Conservation (phyloP, 2,329 filamentous ascomycete species). For the Colletotrichum filicis region DNA sequence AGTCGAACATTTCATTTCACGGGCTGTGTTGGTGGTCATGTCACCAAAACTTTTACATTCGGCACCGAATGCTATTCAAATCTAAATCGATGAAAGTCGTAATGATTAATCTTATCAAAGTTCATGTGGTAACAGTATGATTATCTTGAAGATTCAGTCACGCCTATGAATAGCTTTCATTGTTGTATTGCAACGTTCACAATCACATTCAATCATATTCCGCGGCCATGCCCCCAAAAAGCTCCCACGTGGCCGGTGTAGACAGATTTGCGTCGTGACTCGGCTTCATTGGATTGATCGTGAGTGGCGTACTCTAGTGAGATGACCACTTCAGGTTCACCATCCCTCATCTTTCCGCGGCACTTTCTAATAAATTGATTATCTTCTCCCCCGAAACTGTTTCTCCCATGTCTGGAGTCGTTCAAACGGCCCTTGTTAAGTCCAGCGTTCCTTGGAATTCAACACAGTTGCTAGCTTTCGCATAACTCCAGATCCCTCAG, state of each 20-base stretch:
- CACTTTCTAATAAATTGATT: background rate
- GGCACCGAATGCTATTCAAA: too few species aligned
- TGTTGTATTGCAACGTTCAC: too few species aligned
- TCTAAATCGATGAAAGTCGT: background rate
- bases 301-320: background rate
- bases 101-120: background rate
- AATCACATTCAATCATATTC: background rate
- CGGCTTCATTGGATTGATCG: background rate
- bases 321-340: background rate
- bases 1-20: too few species aligned
- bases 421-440: background rate
- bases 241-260: background rate
- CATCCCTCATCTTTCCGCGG: background rate
- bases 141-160: too few species aligned
- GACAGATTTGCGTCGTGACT: background rate
- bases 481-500: background rate
- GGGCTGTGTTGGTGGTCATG: too few species aligned
- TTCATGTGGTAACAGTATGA: too few species aligned
- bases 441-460: background rate
- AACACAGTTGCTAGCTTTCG: background rate
- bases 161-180: too few species aligned
- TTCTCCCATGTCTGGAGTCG: background rate
- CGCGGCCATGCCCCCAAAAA: background rate
- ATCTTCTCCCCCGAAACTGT: background rate
- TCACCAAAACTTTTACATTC: too few species aligned